Conservation (phyloP, 176 grass and related monocot genomes). For the Phoenix dactylifera region DNA sequence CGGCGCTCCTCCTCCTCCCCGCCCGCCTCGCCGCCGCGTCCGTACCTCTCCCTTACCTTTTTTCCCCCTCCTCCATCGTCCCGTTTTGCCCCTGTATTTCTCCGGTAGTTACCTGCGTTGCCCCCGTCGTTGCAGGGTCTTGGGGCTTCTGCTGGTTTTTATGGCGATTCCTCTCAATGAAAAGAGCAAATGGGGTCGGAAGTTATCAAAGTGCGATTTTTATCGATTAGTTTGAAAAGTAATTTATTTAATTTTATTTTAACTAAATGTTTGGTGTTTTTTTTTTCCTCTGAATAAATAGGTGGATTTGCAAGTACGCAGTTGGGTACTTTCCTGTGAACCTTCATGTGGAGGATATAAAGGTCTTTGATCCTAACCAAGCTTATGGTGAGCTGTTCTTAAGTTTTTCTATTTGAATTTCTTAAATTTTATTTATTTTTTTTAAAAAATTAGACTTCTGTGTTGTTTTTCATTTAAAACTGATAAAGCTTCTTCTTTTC, state of each 20-base stretch:
- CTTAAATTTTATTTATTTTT: neutral
- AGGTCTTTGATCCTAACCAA: conserved; percentile 51
- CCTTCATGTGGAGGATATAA: conserved; percentile 69
- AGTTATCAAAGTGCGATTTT: conserved; percentile 40
- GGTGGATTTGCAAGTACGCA: conserved; percentile 71
- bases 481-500: no score
- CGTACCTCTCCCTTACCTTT: neutral
- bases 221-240: neutral
- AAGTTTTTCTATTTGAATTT: neutral
- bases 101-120: no score
- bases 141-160: conserved; percentile 74
- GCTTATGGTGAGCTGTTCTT: conserved; percentile 59
- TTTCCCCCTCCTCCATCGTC: neutral
- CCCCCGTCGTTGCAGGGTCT: conserved; percentile 27
- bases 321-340: conserved; percentile 75
- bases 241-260: neutral
- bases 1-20: conserved; percentile 65
- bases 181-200: conserved; percentile 44
- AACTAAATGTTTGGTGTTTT: no score
- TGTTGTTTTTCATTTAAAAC: neutral
- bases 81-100: neutral
- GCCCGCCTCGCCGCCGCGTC: conserved; percentile 58
- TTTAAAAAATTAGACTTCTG: neutral
- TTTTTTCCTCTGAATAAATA: conserved; percentile 12
- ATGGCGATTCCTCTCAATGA: conserved; percentile 56